A percentile compares a stretch with the other conserved stretches of the same genome.
Evolutionary conservation across 495 filamentous ascomycete species (phyloP).

Genomic region (Aspergillus panamensis): DNA sequence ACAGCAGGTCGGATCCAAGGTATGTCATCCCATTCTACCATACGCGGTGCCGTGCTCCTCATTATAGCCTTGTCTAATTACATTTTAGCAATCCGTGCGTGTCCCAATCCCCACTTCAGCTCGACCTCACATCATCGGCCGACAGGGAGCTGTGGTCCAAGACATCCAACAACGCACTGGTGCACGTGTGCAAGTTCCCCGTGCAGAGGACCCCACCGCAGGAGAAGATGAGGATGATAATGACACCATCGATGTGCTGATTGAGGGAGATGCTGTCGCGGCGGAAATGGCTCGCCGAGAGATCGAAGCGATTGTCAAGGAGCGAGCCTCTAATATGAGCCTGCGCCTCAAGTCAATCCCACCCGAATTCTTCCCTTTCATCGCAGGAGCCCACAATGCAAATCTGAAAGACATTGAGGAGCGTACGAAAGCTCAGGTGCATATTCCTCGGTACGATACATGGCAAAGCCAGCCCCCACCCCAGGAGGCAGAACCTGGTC

Average conservation of each 20-base stretch:
- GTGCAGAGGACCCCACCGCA: constrained; percentile 56
- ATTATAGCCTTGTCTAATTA: not conserved
- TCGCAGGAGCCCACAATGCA: constrained; percentile 75
- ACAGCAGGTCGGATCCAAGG: constrained; percentile 79
- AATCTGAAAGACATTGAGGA: constrained; percentile 66
- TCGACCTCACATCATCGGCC: constrained; percentile 85
- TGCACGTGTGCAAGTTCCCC: constrained; percentile 84
- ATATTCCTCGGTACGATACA: constrained; percentile 75
- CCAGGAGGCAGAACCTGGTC: constrained; percentile 56
- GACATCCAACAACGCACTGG: constrained; percentile 79
- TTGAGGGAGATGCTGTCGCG: constrained; percentile 87
- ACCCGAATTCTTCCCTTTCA: constrained; percentile 92
- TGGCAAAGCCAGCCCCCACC: constrained; percentile 69
- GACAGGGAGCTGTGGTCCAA: constrained; percentile 83
- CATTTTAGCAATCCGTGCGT: constrained; percentile 62
- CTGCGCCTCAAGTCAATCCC: constrained; percentile 75
- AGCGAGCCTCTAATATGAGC: constrained; percentile 77
- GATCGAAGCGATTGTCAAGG: constrained; percentile 79
- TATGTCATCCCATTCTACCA: constrained; percentile 28
- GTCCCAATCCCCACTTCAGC: constrained; percentile 79
- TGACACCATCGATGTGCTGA: constrained; percentile 72
- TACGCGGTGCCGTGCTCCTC: not conserved
- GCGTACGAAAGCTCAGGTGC: constrained; percentile 65
- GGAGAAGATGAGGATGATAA: constrained; percentile 65
- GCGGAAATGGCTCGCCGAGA: constrained; percentile 75